Conservation (phyloP, 805 yeast species). For the Saccharomycopsis malanga region DNA sequence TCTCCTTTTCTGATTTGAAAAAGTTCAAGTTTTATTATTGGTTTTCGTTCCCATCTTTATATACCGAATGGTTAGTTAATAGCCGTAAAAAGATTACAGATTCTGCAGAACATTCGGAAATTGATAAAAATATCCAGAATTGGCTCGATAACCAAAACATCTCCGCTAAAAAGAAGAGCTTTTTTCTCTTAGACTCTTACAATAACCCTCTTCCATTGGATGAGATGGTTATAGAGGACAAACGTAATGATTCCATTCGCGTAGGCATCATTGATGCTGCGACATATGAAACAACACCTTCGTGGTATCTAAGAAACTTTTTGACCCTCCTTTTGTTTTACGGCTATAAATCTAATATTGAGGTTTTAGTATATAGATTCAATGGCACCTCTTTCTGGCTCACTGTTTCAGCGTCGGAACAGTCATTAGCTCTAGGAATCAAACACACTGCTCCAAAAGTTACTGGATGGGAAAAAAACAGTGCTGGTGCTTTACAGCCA, state of each 20-base stretch:
- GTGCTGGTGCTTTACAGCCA: slow-evolving; percentile 67
- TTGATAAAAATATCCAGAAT: slow-evolving; percentile 21
- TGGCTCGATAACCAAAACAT: slow-evolving; percentile 18
- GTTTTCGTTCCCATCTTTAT: slow-evolving; percentile 72
- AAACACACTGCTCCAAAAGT: slow-evolving; percentile 34
- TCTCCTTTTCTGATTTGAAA: slow-evolving; percentile 83
- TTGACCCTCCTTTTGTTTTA: slow-evolving; percentile 37
- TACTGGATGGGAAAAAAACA: slow-evolving; percentile 89
- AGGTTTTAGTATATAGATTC: slow-evolving; percentile 35
- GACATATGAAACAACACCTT: slow-evolving; percentile 33
- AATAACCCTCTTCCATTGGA: slow-evolving; percentile 19
- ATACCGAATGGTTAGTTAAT: slow-evolving; percentile 40
- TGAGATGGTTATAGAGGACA: slow-evolving; percentile 23
- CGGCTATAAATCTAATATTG: slow-evolving; percentile 32
- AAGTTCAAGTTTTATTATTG: slow-evolving; percentile 85
- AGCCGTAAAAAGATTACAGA: not conserved
- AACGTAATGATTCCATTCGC: slow-evolving; percentile 19
- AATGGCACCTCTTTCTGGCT: slow-evolving; percentile 29
- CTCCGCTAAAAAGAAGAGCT: slow-evolving; percentile 25
- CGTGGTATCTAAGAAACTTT: slow-evolving; percentile 53
- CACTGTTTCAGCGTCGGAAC: slow-evolving; percentile 20
- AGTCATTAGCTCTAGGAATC: slow-evolving; percentile 3
- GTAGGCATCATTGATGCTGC: slow-evolving; percentile 37
- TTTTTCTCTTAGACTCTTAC: slow-evolving; percentile 25
- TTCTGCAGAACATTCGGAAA: slow-evolving; percentile 7